Evolutionary conservation across 2,329 filamentous ascomycete species (phyloP), one percentile per base, ranked within the genome.

Genomic region (Colletotrichum sp.): DNA sequence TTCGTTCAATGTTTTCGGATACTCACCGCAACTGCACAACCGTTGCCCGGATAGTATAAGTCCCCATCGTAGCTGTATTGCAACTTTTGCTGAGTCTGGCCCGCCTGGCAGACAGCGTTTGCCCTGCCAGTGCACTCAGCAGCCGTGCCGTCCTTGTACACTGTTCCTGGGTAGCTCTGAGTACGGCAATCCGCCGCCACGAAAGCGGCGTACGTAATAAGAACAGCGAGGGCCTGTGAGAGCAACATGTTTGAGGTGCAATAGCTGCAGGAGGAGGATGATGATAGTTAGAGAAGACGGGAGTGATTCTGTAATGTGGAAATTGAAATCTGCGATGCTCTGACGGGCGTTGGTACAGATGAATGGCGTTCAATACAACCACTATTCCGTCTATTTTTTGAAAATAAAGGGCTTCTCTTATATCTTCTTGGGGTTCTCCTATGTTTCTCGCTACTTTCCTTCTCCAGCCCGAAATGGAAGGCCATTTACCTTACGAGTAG

Each of bases 181-280:
- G 43, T 47, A 1, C n/a, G n/a, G n/a, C 43, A 47, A 47, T 21
- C 43, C 11, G 43, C 43, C 3, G 43, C 43, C n/a, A 18, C 43
- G 2, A 47, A n/a, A 21, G n/a, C 18, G 6, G n/a, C 43, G 43
- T 16, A 47, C 43, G 43, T n/a, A 47, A 21, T 11, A 21, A 47
- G n/a, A 47, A 47, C 43, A 21, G 43, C 43, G 3, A 47, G 18
- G 3, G 18, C 18, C n/a, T 21, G 16, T 4, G 43, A 47, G 9
- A 47, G 18, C 43, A 47, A 13, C 43, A 47, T 47, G 11, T 21
- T 47, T 12, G 12, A 47, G 11, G 2, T 6, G 11, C 5, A 2
- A 2, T 13, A 21, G 43, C n/a, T 47, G n/a, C 43, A 47, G 11
- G 6, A 13, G 3, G 6, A 13, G 3, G 43, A 8, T 0, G 1